A percentile compares a stretch with the other conserved stretches of the same genome.
These are phyloP conservation scores for Rhinocladiella similis DNA, from an alignment of 2,329 filamentous ascomycete genomes.

Conservation along the genomic window DNA sequence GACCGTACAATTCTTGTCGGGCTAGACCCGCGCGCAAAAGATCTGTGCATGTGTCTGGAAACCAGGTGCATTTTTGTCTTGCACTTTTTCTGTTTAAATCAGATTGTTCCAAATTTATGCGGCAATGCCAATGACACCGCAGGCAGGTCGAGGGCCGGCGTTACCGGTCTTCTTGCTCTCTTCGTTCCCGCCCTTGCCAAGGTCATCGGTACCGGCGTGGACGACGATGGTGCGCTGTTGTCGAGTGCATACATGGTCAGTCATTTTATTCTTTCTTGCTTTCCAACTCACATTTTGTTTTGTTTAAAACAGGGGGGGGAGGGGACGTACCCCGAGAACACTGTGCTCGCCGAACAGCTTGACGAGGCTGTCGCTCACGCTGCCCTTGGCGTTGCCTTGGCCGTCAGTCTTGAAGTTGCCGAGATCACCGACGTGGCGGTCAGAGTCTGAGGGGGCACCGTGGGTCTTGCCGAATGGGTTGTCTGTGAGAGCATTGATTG, in stretches of 20 bases:
- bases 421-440: conserved; percentile 94
- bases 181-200: conserved; percentile 86
- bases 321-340: conserved; percentile 75
- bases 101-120: conserved; percentile 8
- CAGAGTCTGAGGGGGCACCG: conserved; percentile 78
- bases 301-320: too few relatives aligned
- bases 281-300: too few relatives aligned
- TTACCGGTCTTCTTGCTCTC: conserved; percentile 99
- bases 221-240: conserved; percentile 85
- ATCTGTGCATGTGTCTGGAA: too few relatives aligned
- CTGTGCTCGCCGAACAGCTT: conserved; percentile 97
- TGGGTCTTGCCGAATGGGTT: conserved; percentile 93
- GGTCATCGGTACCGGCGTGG: conserved; percentile 93
- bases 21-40: too few relatives aligned
- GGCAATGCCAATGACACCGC: conserved; percentile 92
- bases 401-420: conserved; percentile 96
- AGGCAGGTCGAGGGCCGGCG: conserved; percentile 88
- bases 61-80: too few relatives aligned
- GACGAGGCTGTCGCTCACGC: conserved; percentile 75
- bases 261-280: neutral
- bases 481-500: conserved; percentile 57
- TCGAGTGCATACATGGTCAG: neutral
- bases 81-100: too few relatives aligned
- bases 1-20: too few relatives aligned
- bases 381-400: conserved; percentile 86